Base-by-base conservation (phyloP, 768 basidiomycete species). In the Tricholoma matsutake region DNA sequence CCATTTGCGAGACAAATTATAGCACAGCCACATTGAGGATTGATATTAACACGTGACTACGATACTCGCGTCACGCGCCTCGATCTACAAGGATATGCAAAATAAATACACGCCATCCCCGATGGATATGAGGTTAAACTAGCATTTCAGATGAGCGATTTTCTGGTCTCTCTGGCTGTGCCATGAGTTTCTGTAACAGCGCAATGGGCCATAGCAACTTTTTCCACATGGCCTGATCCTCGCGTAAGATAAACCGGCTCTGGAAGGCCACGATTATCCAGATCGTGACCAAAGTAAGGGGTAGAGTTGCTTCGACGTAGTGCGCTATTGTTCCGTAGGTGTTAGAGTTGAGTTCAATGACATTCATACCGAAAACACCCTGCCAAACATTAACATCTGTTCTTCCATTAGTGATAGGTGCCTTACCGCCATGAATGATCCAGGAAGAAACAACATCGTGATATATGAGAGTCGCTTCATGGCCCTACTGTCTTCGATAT, bases 391-490 rank as follows among this genome's bases (percentile, higher is more conserved):
- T 32, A 31, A 11, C 39, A 37, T 28, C 7, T 14, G 25, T 47
- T 58, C 10, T 22, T 5, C 2, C 2, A 54, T 18, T 22, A 18
- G 20, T 18, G 60, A 57, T 35, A 20, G 22, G n/a, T 32, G 28
- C 68, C 74, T 56, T 65, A 80, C 79, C 9, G 78, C 78, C 34
- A 75, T 71, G 52, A 87, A 82, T 14, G 79, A 79, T 2, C 82
- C 80, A 0, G 86, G 86, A 6, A 87, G 72, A 68, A 86, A 87
- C n/a, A 85, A 67, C 83, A 86, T 86, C 0, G 85, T 83, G 1
- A 87, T 71, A 61, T 85, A 85, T 0, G 83, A 78, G 32, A 87
- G 80, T 57, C 84, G 76, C 58, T 81, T 81, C 76, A 82, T 82
- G 14, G 79, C 81, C 54, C 49, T 69, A 63, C 80, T 83, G 61